A percentile compares a stretch with the other conserved stretches of the same genome.
These are phyloP conservation scores for Epichloe gansuensis DNA, from an alignment of 2,329 filamentous ascomycete genomes.

Conservation along the genomic window DNA sequence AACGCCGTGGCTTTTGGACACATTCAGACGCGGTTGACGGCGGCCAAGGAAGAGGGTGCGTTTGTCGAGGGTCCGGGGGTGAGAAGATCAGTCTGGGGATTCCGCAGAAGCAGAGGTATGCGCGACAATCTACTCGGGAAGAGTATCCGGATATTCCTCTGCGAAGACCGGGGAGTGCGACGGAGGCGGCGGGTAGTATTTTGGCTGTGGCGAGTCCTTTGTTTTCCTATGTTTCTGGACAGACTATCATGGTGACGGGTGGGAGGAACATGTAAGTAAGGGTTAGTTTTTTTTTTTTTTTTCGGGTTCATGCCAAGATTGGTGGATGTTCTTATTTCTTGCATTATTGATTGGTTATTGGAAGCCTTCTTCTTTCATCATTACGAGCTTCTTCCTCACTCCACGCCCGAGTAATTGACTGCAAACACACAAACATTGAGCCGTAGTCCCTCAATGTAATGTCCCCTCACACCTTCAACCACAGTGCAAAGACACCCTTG, in stretches of 20 bases:
- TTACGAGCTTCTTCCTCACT: too few species aligned
- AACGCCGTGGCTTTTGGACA: slow-evolving; percentile 80
- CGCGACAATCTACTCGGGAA: slow-evolving; percentile 19
- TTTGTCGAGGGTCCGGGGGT: slow-evolving; percentile 68
- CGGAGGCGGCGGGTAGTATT: slow-evolving; percentile 68
- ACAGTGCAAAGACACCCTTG: slow-evolving; percentile 68
- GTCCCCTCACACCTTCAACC: slow-evolving; percentile 56
- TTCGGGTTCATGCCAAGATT: background rate
- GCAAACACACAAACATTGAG: too few species aligned
- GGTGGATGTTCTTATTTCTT: background rate
- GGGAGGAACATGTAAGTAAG: slow-evolving; percentile 48
- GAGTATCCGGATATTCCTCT: slow-evolving; percentile 63
- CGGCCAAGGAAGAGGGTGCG: slow-evolving; percentile 71
- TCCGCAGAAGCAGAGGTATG: slow-evolving; percentile 44
- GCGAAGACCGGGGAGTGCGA: slow-evolving; percentile 61
- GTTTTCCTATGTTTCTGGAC: slow-evolving; percentile 74
- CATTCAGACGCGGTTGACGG: slow-evolving; percentile 69
- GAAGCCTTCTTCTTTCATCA: background rate
- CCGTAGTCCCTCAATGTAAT: too few species aligned
- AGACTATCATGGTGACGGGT: slow-evolving; percentile 79
- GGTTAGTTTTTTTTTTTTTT: background rate
- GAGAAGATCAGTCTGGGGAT: slow-evolving; percentile 66
- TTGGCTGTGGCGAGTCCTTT: slow-evolving; percentile 70
- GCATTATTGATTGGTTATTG: background rate
- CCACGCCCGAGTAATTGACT: too few species aligned